Conservation (phyloP, 192 early-diverging fungal species). For the Gaertneriomyces sp. region DNA sequence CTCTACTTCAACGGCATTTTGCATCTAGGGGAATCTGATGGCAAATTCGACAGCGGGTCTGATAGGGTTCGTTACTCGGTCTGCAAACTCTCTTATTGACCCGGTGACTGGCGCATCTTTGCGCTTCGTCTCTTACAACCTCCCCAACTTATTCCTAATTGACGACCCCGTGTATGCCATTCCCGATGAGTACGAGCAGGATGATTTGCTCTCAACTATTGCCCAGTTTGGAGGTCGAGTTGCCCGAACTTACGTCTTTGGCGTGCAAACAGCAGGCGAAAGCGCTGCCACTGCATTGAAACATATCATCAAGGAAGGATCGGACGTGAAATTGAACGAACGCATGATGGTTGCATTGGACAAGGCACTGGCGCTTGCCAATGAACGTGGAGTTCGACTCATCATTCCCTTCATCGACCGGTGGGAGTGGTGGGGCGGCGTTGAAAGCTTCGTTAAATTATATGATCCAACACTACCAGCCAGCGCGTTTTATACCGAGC, state of each 20-base stretch:
- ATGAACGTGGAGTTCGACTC: slow-evolving; percentile 25
- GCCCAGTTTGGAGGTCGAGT: slow-evolving; percentile 23
- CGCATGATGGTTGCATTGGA: slow-evolving; percentile 36
- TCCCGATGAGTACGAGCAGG: slow-evolving; percentile 26
- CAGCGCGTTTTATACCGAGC: slow-evolving; percentile 31
- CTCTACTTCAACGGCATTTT: too few species aligned
- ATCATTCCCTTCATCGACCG: slow-evolving; percentile 45
- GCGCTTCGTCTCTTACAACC: slow-evolving; percentile 41
- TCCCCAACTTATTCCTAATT: slow-evolving; percentile 31
- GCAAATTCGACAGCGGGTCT: background rate
- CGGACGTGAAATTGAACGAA: slow-evolving; percentile 20
- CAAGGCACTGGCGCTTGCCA: slow-evolving; percentile 31
- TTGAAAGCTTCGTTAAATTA: slow-evolving; percentile 22
- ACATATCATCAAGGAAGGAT: slow-evolving; percentile 8
- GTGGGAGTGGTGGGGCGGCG: slow-evolving; percentile 45
- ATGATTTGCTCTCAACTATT: slow-evolving; percentile 24
- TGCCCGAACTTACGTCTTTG: slow-evolving; percentile 17
- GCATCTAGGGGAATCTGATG: too few species aligned
- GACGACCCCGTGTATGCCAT: slow-evolving; percentile 32
- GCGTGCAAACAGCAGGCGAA: slow-evolving; percentile 10
- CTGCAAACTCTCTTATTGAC: slow-evolving; percentile 17
- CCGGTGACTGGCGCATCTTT: slow-evolving; percentile 14
- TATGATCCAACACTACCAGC: slow-evolving; percentile 7
- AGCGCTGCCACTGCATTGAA: background rate
- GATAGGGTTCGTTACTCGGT: slow-evolving; percentile 22